phyloP scores from a whole-genome alignment of 345 rosid species.

The Lumnitzera racemosa region DNA sequence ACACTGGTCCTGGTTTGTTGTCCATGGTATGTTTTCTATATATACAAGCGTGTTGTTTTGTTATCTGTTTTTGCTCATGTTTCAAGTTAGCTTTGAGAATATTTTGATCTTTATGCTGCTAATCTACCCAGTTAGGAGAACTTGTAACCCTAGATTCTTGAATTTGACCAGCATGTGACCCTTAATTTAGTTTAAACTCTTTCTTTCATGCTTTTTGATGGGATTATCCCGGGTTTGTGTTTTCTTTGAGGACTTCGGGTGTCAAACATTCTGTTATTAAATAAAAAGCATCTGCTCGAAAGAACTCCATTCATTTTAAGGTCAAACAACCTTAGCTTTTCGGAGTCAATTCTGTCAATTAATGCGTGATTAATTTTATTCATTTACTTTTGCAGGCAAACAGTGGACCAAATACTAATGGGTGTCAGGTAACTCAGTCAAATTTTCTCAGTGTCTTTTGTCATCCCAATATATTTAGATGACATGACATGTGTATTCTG shows the following conservation, averaged over 20 bases:
- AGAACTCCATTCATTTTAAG: no score
- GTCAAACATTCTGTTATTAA: no score
- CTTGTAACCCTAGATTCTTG: no score
- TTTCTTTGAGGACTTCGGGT: no score
- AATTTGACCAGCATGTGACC: no score
- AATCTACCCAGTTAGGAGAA: no score
- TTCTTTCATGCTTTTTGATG: no score
- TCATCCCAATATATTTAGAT: not conserved
- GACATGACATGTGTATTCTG: not conserved
- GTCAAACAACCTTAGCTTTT: not conserved
- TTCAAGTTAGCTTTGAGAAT: constrained; percentile 5
- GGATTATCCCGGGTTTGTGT: no score
- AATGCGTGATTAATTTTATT: not conserved
- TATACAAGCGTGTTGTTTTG: no score
- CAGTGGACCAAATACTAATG: constrained; percentile 82
- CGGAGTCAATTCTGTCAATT: no score
- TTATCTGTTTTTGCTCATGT: not conserved
- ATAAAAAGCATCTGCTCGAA: no score
- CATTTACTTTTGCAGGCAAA: constrained; percentile 58
- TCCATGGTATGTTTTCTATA: constrained; percentile 58
- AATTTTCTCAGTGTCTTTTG: not conserved
- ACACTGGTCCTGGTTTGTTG: constrained; percentile 92
- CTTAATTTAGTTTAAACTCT: no score
- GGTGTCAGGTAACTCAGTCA: constrained; percentile 60
- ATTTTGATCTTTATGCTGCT: not conserved